These are phyloP conservation scores for Chlorella variabilis DNA, from an alignment of 163 green algal species.

Conservation along the genomic window DNA sequence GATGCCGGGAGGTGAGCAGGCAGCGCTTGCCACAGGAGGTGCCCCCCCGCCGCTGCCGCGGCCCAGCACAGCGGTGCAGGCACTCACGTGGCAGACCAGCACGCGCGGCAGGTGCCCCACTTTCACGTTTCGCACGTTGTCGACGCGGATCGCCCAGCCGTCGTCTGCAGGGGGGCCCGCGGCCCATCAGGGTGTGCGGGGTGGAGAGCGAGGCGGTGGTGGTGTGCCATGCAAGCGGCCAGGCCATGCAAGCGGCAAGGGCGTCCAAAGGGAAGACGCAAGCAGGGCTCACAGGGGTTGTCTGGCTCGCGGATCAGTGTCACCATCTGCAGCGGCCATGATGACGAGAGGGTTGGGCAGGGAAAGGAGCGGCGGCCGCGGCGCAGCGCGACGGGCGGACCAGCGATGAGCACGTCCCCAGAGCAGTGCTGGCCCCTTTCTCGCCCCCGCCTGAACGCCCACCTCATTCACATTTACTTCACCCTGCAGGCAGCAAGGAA, in stretches of 20 bases:
- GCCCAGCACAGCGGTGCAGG: neutral
- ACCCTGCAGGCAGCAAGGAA: neutral
- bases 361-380: neutral
- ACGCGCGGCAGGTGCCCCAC: slow-evolving; percentile 64
- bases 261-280: too few relatives aligned
- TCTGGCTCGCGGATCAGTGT: slow-evolving; percentile 66
- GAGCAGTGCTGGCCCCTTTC: neutral
- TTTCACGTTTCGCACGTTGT: slow-evolving; percentile 61
- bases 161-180: neutral
- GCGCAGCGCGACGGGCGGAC: too few relatives aligned
- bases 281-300: slow-evolving; percentile 52
- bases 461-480: neutral
- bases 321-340: slow-evolving; percentile 65
- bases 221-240: too few relatives aligned
- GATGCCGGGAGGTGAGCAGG: too few relatives aligned
- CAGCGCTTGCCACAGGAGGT: too few relatives aligned
- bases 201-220: too few relatives aligned
- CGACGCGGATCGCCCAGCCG: slow-evolving; percentile 63
- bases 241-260: too few relatives aligned
- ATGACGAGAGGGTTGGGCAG: neutral
- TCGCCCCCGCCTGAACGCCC: too few relatives aligned
- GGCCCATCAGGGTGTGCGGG: too few relatives aligned
- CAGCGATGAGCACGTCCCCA: too few relatives aligned
- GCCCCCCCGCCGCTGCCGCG: too few relatives aligned
- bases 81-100: slow-evolving; percentile 45